These are phyloP conservation scores for Cymbidium sinense DNA, from an alignment of 106 monocot species.

Conservation along the genomic window DNA sequence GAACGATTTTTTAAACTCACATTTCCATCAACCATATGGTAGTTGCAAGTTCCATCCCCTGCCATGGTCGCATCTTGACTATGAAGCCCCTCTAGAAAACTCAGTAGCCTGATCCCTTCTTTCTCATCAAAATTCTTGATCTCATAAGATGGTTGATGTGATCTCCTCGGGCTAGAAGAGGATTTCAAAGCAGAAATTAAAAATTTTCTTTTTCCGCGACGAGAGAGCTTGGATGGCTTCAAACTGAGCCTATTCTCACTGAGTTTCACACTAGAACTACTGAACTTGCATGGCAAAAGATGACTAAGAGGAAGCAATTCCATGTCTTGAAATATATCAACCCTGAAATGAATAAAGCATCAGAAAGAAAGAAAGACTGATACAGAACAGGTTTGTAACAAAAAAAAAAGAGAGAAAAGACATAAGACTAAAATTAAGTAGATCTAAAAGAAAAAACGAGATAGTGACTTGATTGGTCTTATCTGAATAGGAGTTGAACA, in stretches of 20 bases:
- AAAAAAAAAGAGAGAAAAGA: neutral
- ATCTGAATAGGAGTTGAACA: no score
- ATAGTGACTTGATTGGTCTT: neutral
- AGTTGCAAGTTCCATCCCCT: constrained; percentile 5
- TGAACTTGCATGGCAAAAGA: constrained; percentile 19
- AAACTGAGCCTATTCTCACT: constrained; percentile 9
- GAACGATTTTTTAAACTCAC: constrained; percentile 15
- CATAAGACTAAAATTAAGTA: neutral
- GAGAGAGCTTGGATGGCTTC: constrained; percentile 6
- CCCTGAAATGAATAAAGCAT: constrained; percentile 3
- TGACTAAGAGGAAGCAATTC: constrained; percentile 35
- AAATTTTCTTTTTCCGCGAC: constrained; percentile 14
- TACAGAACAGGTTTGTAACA: neutral
- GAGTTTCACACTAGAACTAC: constrained; percentile 14
- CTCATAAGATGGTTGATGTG: constrained; percentile 5
- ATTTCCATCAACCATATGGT: constrained; percentile 24
- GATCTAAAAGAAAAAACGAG: neutral
- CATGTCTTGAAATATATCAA: constrained; percentile 22
- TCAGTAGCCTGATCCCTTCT: constrained; percentile 22
- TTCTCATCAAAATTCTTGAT: constrained; percentile 15
- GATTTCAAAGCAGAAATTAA: constrained; percentile 9
- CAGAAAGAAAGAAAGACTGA: neutral
- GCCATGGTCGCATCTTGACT: neutral
- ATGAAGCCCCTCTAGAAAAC: constrained; percentile 15
- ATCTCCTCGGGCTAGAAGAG: neutral